Conservation (phyloP, 345 rosid species). For the Litchi chinensis region DNA sequence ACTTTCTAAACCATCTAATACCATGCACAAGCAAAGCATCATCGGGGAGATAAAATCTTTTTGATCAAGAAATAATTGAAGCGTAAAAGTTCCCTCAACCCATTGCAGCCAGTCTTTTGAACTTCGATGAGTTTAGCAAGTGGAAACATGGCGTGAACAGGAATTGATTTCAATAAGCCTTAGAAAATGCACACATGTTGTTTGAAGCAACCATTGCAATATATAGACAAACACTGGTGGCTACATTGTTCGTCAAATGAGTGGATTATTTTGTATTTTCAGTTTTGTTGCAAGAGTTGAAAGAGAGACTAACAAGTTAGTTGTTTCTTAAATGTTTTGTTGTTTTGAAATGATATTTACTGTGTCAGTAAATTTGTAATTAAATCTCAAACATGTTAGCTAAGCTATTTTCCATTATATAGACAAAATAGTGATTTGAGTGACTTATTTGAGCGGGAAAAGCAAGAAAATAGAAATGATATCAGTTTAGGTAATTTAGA, state of each 20-base stretch:
- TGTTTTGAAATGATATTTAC: too few species aligned
- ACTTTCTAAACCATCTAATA: constrained; percentile 51
- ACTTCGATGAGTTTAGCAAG: not conserved
- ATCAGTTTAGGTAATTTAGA: too few species aligned
- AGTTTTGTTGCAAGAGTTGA: not conserved
- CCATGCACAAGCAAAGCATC: not conserved
- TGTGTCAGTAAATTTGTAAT: too few species aligned
- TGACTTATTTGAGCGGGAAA: too few species aligned
- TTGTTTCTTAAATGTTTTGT: too few species aligned
- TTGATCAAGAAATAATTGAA: not conserved
- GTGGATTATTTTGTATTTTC: not conserved
- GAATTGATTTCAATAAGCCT: not conserved
- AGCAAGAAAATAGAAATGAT: too few species aligned
- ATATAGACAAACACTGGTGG: not conserved
- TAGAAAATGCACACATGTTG: not conserved
- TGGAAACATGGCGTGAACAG: not conserved
- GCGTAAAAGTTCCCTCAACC: not conserved
- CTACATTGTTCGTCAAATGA: not conserved
- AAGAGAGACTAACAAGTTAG: too few species aligned
- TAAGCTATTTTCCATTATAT: too few species aligned
- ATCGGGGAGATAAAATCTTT: not conserved
- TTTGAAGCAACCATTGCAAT: not conserved
- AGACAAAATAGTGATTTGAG: too few species aligned
- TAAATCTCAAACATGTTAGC: too few species aligned
- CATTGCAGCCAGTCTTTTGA: not conserved